Evolutionary conservation across 2,329 filamentous ascomycete genomes (phyloP).

Genomic region (Aspergillus ochraceus): DNA sequence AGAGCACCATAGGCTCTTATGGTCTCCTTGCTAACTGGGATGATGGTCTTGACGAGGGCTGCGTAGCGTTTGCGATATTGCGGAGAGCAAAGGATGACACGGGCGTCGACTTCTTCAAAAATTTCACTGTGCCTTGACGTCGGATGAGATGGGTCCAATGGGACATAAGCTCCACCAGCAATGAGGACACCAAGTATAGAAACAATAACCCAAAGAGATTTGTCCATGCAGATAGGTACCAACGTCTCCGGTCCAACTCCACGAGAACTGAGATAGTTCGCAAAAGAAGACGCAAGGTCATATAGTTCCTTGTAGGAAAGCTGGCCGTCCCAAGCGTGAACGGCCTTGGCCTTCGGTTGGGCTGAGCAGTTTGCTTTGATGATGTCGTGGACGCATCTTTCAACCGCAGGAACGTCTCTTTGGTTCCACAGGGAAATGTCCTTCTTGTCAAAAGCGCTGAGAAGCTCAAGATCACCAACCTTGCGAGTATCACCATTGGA

Average conservation of each 20-base stretch:
- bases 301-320: constrained; percentile 35
- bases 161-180: constrained; percentile 36
- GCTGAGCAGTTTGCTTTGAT: constrained; percentile 26
- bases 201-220: constrained; percentile 36
- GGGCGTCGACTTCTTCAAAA: constrained; percentile 30
- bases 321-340: constrained; percentile 38
- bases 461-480: constrained; percentile 30
- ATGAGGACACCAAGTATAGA: constrained; percentile 34
- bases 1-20: constrained; percentile 28
- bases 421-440: constrained; percentile 36
- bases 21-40: constrained; percentile 34
- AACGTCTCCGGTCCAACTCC: constrained; percentile 34
- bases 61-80: constrained; percentile 31
- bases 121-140: constrained; percentile 35
- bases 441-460: constrained; percentile 34
- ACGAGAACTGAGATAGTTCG: constrained; percentile 30
- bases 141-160: constrained; percentile 37
- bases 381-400: constrained; percentile 35
- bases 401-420: constrained; percentile 21
- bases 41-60: constrained; percentile 29
- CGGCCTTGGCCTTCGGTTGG: constrained; percentile 31
- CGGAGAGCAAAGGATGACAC: constrained; percentile 34
- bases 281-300: constrained; percentile 30
- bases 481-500: constrained; percentile 22
- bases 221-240: constrained; percentile 36